Base-by-base conservation (phyloP, 768 basidiomycete genomes). In the Dioszegia aurantiaca region DNA sequence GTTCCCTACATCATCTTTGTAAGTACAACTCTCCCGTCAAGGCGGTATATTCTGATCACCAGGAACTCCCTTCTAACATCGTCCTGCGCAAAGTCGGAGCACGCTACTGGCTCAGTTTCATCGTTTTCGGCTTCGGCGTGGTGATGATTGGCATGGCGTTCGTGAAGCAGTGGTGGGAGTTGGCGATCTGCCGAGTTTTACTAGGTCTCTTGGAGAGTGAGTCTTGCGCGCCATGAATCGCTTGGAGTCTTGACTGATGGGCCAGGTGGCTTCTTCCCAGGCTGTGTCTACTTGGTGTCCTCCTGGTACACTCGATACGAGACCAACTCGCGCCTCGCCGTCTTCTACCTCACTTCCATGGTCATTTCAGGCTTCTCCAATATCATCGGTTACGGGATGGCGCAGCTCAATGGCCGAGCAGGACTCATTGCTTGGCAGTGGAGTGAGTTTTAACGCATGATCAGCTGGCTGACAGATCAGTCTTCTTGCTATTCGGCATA, bases 261-360 rank as follows among this genome's bases (percentile, higher is more conserved):
- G 6, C 6, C 14, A 33, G 33, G 33, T 26, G 69, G 69, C 31
- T 75, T 73, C 58, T 73, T 75, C 62, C 73, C 73, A 1, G 69
- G 61, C 6, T 71, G 65, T 44, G 61, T 66, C 17, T 74, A 54
- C 58, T 43, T 73, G 3, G 59, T 65, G 33, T 62, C 61, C 9
- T 62, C 55, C 31, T 73, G 73, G 73, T 75, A 75, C 58, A 69
- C 65, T n/a, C 65, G 73, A 43, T 65, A 63, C 43, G 67, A 72
- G 45, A 67, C 71, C n/a, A 64, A 69, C 26, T 61, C 56, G 30
- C 63, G 72, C 33, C 40, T 74, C 46, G 66, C 72, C 28, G 51
- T 61, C 8, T 75, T 75, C 63, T 75, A 75, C 54, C 58, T 70
- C 27, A 61, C 64, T 54, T 68, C 60, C 11, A 70, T 72, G 61